Percentiles rank a stretch among this genome's conserved stretches.
phyloP scores from a whole-genome alignment of 768 basidiomycete species.

The Suillus subaureus region DNA sequence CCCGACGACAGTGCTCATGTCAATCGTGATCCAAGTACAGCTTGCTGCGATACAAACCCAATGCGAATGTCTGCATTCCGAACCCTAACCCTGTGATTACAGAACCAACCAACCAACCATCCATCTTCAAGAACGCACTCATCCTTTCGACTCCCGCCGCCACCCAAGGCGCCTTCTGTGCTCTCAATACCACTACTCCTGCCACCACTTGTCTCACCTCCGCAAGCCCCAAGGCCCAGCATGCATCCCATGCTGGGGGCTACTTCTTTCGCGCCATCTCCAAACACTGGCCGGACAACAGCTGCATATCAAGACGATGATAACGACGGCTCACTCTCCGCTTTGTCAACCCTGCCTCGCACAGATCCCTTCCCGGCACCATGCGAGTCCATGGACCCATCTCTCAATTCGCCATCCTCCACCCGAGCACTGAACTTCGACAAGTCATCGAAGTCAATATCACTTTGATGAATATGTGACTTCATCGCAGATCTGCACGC shows the following conservation, averaged over 20 bases:
- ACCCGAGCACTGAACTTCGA: conserved; percentile 21
- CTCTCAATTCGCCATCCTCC: conserved; percentile 23
- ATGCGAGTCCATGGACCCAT: conserved; percentile 19
- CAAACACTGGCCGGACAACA: background rate
- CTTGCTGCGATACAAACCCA: too few relatives aligned
- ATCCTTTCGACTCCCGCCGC: conserved; percentile 26
- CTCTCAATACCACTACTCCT: conserved; percentile 30
- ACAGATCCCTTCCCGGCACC: background rate
- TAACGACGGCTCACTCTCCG: conserved; percentile 54
- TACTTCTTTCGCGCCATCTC: conserved; percentile 15
- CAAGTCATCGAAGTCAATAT: conserved; percentile 25
- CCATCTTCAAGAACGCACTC: conserved; percentile 21
- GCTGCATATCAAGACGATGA: conserved; percentile 18
- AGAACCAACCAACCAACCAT: too few relatives aligned
- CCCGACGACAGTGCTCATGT: too few relatives aligned
- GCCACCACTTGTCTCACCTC: too few relatives aligned
- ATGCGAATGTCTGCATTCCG: too few relatives aligned
- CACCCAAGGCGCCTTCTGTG: conserved; percentile 24
- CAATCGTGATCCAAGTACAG: too few relatives aligned
- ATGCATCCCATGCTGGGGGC: conserved; percentile 12
- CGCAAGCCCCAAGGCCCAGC: conserved; percentile 29
- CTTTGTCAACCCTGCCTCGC: conserved; percentile 42
- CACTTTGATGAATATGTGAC: conserved; percentile 51
- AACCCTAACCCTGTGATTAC: too few relatives aligned
- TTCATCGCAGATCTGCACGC: conserved; percentile 38